phyloP scores from a whole-genome alignment of 1,139 yeast species.

The Zygosaccharomyces pseudobailii region DNA sequence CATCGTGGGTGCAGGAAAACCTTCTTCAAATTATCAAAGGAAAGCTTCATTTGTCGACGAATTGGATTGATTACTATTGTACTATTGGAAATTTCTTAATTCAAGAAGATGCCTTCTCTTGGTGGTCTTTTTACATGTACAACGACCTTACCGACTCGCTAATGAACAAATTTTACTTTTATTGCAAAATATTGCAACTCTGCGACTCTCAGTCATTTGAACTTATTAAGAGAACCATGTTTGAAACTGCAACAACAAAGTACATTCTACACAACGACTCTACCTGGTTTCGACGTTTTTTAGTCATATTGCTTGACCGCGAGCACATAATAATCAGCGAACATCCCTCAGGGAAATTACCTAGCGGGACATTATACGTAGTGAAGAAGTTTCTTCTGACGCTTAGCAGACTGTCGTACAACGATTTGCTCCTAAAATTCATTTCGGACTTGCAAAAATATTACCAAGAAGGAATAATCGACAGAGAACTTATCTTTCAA shows the following conservation, averaged over 20 bases:
- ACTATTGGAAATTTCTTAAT: constrained; percentile 22
- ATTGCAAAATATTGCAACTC: constrained; percentile 16
- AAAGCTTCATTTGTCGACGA: constrained; percentile 13
- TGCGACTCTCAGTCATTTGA: constrained; percentile 26
- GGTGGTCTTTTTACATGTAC: constrained; percentile 32
- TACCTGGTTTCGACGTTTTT: constrained; percentile 12
- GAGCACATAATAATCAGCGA: constrained; percentile 13
- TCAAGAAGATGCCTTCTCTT: constrained; percentile 19
- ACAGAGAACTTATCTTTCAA: constrained; percentile 5
- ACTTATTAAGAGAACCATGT: constrained; percentile 21
- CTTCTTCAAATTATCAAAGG: constrained; percentile 22
- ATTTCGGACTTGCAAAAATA: constrained; percentile 12
- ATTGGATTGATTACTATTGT: constrained; percentile 26
- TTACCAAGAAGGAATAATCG: constrained; percentile 8
- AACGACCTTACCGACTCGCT: constrained; percentile 17
- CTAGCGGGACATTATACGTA: constrained; percentile 6
- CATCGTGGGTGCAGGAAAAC: constrained; percentile 25
- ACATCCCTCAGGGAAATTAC: constrained; percentile 1
- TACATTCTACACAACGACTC: constrained; percentile 14
- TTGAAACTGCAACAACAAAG: constrained; percentile 15
- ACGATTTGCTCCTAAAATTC: constrained; percentile 14
- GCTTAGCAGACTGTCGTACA: constrained; percentile 13
- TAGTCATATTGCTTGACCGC: constrained; percentile 15
- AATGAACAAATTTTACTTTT: constrained; percentile 17
- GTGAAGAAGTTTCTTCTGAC: constrained; percentile 14